Evolutionary conservation across 2,329 filamentous ascomycete genomes (phyloP), one percentile per base, ranked within the genome.

Genomic region (Trichoderma hamatum): DNA sequence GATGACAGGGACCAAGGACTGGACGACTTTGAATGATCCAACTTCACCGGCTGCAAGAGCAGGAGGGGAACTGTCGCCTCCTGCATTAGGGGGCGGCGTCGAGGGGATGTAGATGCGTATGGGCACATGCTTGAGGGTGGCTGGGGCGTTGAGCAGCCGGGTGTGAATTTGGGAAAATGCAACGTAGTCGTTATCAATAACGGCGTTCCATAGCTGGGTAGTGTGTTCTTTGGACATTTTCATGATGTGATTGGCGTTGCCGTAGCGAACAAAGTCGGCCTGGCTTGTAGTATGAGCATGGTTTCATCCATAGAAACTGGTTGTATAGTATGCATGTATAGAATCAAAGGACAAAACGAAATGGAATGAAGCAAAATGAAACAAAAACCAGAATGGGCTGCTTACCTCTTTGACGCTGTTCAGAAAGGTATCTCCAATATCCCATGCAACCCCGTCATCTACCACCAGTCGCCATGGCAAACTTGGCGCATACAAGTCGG

Each of bases 201-300:
- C 92, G 11, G 92, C 87, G 72, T 90, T 86, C 93, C 94, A 97
- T 39, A 97, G 84, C 36, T 90, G 87, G 9, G 90, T 92, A 16
- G 92, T 96, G 78, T 97, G 90, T 56, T 92, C 89, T 78, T 94
- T 94, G 70, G 91, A 93, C 75, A 97, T 83, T 66, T 89, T 90
- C 93, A 97, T 97, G 75, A 97, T 94, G 70, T 92, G 90, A 77
- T 95, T 94, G 19, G 93, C 93, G 66, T 92, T 96, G 55, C 94
- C 93, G 73, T 96, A 95, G 63, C 94, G 88, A 62, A 97, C 84
- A 73, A 94, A 97, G 79, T 97, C 94, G 34, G 94, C 94, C 84
- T 88, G 26, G 24, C 24, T 24, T 49, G 52, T 28, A 56, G 59
- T 43, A 26, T 69, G 59, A 68, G 65, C 10, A 66, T 56, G 62